phyloP scores from a whole-genome alignment of 257 asterid species.

The Solanum medicagineum region DNA sequence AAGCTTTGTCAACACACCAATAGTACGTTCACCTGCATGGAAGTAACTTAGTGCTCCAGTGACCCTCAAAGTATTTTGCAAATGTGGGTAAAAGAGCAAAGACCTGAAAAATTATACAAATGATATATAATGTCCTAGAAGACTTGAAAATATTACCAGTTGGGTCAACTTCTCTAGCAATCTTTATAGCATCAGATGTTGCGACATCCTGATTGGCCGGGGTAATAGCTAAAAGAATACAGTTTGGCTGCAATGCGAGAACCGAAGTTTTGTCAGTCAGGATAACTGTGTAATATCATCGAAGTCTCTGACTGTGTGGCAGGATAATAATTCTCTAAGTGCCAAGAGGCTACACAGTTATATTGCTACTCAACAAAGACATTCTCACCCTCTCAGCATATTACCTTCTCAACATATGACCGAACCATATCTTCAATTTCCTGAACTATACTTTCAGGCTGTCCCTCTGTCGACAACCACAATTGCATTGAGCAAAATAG shows the following conservation, averaged over 20 bases:
- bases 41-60: background rate
- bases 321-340: background rate
- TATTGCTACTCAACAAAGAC: background rate
- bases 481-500: background rate
- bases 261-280: background rate
- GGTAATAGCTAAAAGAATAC: conserved; percentile 33
- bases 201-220: conserved; percentile 46
- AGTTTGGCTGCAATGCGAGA: conserved; percentile 23
- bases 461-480: conserved; percentile 21
- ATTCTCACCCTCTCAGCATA: background rate
- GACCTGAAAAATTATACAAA: background rate
- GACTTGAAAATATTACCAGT: conserved; percentile 12
- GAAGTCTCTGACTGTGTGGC: background rate
- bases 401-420: conserved; percentile 31
- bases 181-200: conserved; percentile 37
- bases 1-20: conserved; percentile 35
- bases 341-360: background rate
- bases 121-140: background rate
- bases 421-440: conserved; percentile 38
- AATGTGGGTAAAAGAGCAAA: background rate
- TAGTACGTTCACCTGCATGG: conserved; percentile 30
- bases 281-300: background rate
- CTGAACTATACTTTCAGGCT: conserved; percentile 26
- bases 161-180: conserved; percentile 40
- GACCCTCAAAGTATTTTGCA: background rate